Percentiles rank a stretch among this genome's conserved stretches.
These are phyloP conservation scores for Microdochium trichocladiopsis DNA, from an alignment of 2,329 filamentous ascomycete species.

Conservation along the genomic window DNA sequence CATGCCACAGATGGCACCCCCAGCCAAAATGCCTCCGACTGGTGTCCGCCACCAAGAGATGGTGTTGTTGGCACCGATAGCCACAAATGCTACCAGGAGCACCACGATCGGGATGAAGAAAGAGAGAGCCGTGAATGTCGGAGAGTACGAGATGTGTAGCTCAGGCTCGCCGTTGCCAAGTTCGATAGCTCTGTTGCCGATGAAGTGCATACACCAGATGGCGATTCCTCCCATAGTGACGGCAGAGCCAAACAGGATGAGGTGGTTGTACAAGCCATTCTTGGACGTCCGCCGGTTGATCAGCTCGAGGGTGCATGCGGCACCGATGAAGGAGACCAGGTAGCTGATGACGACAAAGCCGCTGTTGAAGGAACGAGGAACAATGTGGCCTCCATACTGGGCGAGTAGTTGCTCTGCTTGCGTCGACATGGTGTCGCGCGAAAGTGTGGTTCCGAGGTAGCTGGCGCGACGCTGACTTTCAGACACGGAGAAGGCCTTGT, in stretches of 20 bases:
- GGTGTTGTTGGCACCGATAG: constrained; percentile 53
- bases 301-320: constrained; percentile 72
- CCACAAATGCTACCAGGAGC: constrained; percentile 64
- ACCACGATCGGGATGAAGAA: constrained; percentile 76
- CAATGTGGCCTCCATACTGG: constrained; percentile 34
- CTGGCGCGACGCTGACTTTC: too few relatives aligned
- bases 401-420: constrained; percentile 24
- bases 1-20: constrained; percentile 75
- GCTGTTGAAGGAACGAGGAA: constrained; percentile 42
- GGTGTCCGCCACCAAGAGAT: constrained; percentile 52
- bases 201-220: constrained; percentile 76
- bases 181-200: constrained; percentile 73
- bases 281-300: constrained; percentile 69
- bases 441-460: too few relatives aligned
- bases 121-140: constrained; percentile 65
- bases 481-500: too few relatives aligned
- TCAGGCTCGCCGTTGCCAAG: constrained; percentile 54
- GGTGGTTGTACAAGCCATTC: constrained; percentile 61
- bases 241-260: constrained; percentile 56
- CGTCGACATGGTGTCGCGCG: constrained; percentile 18
- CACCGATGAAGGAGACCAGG: constrained; percentile 70
- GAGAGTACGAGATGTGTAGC: constrained; percentile 68
- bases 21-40: constrained; percentile 61
- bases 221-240: constrained; percentile 68
- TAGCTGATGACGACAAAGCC: constrained; percentile 68